These are phyloP conservation scores for Auriscalpium microsporum DNA, from an alignment of 768 basidiomycete genomes.

Conservation along the genomic window DNA sequence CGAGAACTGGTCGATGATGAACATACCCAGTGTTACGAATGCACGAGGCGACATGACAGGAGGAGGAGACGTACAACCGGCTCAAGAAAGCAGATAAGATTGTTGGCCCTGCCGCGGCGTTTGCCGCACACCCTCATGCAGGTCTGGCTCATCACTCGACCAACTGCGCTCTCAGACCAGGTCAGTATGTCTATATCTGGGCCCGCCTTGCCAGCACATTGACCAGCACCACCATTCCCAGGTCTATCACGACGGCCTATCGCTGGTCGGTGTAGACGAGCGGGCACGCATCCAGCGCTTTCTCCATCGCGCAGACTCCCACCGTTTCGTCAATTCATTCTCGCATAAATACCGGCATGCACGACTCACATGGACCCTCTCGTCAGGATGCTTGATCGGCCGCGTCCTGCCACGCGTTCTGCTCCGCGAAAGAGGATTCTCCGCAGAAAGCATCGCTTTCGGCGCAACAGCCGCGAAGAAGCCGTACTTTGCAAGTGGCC, in stretches of 20 bases:
- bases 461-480: constrained; percentile 56
- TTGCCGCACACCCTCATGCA: background rate
- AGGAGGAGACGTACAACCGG: background rate
- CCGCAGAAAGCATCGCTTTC: constrained; percentile 41
- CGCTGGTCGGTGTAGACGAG: constrained; percentile 48
- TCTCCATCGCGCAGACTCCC: constrained; percentile 65
- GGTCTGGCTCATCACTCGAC: constrained; percentile 11
- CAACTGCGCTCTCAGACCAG: constrained; percentile 8
- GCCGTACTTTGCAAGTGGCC: constrained; percentile 58
- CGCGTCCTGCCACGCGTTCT: constrained; percentile 62
- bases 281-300: constrained; percentile 53
- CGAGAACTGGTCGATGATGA: constrained; percentile 80
- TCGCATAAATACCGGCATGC: background rate
- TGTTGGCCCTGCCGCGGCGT: background rate
- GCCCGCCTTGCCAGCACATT: background rate
- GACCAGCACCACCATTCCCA: constrained; percentile 18
- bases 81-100: background rate
- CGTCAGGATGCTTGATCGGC: constrained; percentile 66
- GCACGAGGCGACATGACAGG: background rate
- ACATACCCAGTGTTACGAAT: constrained; percentile 77
- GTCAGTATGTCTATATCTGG: background rate
- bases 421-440: constrained; percentile 49
- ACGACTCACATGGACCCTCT: background rate
- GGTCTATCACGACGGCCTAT: constrained; percentile 57
- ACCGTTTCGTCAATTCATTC: constrained; percentile 34